Conservation (phyloP, 768 basidiomycete genomes). For the Butyriboletus loyo region DNA sequence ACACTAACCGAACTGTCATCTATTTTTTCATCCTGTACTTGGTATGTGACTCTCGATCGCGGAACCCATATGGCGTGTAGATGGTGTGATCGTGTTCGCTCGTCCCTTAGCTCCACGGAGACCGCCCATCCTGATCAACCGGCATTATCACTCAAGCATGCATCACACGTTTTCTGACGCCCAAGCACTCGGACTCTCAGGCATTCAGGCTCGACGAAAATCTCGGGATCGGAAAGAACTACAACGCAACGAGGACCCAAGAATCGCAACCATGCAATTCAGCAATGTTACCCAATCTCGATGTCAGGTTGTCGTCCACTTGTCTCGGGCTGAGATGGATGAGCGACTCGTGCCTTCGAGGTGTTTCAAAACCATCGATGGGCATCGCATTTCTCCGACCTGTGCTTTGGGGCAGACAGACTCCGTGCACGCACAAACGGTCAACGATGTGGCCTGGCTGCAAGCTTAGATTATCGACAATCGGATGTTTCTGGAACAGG, state of each 20-base stretch:
- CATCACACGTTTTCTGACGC: background rate
- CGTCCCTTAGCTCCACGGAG: too few species aligned
- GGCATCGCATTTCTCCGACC: background rate
- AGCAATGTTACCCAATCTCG: background rate
- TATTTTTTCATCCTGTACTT: background rate
- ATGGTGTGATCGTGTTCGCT: background rate
- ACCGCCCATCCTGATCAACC: background rate
- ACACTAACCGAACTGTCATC: background rate
- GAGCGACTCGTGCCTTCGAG: background rate
- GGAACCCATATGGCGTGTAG: background rate
- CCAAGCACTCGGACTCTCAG: background rate
- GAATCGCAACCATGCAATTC: background rate
- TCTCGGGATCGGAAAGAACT: background rate
- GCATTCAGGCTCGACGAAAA: background rate
- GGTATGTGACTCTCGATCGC: too few species aligned
- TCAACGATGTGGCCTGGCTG: background rate
- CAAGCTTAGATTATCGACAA: background rate
- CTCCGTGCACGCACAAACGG: background rate
- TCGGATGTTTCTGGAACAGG: background rate
- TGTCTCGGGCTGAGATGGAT: background rate
- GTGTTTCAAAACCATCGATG: conserved; percentile 4
- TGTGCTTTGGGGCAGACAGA: background rate
- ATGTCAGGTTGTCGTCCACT: background rate
- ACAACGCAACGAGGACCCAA: background rate
- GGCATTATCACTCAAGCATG: background rate